Conservation (phyloP, 2,329 filamentous ascomycete species). For the Colletotrichum aenigma region DNA sequence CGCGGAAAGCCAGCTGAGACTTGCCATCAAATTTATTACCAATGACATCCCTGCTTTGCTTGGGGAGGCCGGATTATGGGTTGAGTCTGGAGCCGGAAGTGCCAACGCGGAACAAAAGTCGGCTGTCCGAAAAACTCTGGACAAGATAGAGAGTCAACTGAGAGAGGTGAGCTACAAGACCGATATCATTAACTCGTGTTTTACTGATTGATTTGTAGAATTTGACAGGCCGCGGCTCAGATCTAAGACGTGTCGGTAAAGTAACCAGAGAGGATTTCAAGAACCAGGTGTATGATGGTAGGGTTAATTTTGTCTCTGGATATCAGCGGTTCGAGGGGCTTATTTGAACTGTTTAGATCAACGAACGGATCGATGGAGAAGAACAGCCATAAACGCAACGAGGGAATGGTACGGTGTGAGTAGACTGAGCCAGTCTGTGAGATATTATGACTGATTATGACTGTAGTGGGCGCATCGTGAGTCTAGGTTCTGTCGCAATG, state of each 20-base stretch:
- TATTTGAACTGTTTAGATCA: not conserved
- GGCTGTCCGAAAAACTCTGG: conserved; percentile 33
- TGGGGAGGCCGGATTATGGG: conserved; percentile 45
- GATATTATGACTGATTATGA: not conserved
- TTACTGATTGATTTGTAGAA: not conserved
- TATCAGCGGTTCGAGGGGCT: not conserved
- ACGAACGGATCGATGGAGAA: conserved; percentile 27
- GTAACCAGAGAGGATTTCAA: not conserved
- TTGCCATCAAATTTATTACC: conserved; percentile 39
- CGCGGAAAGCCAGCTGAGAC: conserved; percentile 41
- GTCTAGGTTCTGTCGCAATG: not conserved
- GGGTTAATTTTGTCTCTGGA: not conserved
- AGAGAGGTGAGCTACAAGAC: conserved; percentile 30
- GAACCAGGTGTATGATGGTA: not conserved
- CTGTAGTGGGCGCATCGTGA: not conserved
- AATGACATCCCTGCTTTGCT: conserved; percentile 46
- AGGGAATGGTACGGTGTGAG: conserved; percentile 38
- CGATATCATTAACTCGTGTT: not conserved
- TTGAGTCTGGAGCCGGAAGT: conserved; percentile 43
- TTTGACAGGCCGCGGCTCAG: not conserved
- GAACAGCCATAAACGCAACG: conserved; percentile 29
- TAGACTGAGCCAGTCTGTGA: not conserved
- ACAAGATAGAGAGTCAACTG: conserved; percentile 33
- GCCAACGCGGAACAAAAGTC: conserved; percentile 39
- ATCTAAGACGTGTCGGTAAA: not conserved